Base-by-base conservation (phyloP, 1,284 basidiomycete genomes). In the Rhizoctonia solani region DNA sequence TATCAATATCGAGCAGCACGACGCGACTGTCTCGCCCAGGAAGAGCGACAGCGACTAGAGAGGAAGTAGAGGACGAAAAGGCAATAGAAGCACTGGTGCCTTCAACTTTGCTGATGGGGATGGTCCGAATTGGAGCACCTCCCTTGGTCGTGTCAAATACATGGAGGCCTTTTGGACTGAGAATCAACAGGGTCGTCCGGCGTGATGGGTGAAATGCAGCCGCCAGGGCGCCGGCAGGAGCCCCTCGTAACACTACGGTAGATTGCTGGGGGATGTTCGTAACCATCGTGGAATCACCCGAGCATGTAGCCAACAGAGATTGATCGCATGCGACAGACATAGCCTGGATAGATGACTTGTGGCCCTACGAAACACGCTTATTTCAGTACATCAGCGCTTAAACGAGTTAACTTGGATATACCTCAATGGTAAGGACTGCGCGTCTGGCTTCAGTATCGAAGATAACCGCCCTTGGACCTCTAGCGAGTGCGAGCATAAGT, bases 1-100 rank as follows among this genome's bases (percentile, higher is more conserved):
- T 87, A 69, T 89, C 88, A 74, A 89, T 90, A 61, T 90, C 87
- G 29, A 90, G 74, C 72, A 90, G 88, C 52, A 90, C 76, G 6
- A 90, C 78, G 3, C 76, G 79, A 13, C 89, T 78, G 34, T 77
- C 77, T 0, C 87, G 87, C 3, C 76, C 78, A n/a, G 80, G 77
- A 50, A 81, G 85, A 0, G 81, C 83, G 39, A 81, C 80, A 8
- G 85, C 85, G 14, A 87, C 78, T 44, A 90, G 76, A 0, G 85
- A 86, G 76, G 86, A 88, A 75, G 87, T 89, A 75, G 88, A 90
- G 4, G 88, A 87, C 69, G 88, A 89, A 71, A 82, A 84, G 5
- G 84, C 77, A 16, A 89, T 76, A 4, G 80, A 81, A 1, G 81
- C 75, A 14, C 89, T 79, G 16, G 81, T 74, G 6, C 82, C 82